Conservation (phyloP, 176 grass and related monocot species). For the Carex kokanica region DNA sequence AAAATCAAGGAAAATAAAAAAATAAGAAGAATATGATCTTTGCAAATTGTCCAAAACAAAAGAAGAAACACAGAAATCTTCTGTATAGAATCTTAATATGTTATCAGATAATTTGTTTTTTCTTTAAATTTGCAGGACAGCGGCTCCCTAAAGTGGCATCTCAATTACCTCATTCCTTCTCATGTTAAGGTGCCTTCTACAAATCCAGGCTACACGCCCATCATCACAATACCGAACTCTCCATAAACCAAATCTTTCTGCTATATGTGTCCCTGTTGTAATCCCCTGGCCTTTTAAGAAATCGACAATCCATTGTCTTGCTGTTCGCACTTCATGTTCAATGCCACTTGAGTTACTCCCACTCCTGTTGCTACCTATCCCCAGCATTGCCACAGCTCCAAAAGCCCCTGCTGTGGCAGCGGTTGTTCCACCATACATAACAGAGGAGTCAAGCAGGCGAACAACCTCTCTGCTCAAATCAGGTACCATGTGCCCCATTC, state of each 20-base stretch:
- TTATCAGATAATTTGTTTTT: neutral
- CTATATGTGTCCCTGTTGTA: constrained; percentile 64
- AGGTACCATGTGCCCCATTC: constrained; percentile 95
- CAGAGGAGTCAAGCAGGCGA: constrained; percentile 54
- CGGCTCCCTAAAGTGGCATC: constrained; percentile 47
- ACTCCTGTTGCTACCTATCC: constrained; percentile 36
- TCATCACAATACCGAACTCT: constrained; percentile 63
- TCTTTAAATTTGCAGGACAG: neutral
- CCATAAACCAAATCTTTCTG: constrained; percentile 81
- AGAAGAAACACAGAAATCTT: neutral
- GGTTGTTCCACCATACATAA: constrained; percentile 45
- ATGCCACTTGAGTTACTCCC: constrained; percentile 33
- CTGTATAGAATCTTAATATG: neutral
- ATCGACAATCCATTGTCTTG: constrained; percentile 82
- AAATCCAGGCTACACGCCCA: constrained; percentile 74
- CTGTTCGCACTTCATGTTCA: constrained; percentile 51
- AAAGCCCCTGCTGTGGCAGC: constrained; percentile 54
- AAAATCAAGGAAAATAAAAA: neutral
- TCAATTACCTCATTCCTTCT: constrained; percentile 62
- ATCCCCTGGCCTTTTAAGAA: constrained; percentile 73
- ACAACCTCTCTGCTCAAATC: constrained; percentile 69
- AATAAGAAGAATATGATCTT: too few species aligned
- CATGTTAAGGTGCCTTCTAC: constrained; percentile 59
- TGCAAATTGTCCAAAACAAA: neutral
- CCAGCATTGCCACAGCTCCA: constrained; percentile 44